Evolutionary conservation across 169 alveolate genomes (phyloP).

Genomic region (Plasmodium sp.): DNA sequence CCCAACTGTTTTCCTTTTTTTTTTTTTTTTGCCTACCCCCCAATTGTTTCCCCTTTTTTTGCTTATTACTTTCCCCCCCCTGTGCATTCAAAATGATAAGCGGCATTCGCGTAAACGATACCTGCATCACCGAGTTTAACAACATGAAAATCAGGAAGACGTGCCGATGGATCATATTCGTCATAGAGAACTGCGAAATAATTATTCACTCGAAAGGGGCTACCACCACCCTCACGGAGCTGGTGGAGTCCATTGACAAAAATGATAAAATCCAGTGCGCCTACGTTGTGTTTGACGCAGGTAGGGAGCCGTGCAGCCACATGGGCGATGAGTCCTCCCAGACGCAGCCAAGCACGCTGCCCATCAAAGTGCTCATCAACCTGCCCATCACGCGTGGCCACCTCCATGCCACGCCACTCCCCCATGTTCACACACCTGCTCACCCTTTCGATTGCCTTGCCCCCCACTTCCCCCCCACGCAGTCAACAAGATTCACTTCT

Average conservation of each 20-base stretch:
- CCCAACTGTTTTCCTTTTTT: background rate
- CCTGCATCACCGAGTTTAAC: constrained; percentile 79
- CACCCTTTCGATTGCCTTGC: background rate
- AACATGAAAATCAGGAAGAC: constrained; percentile 82
- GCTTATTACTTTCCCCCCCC: background rate
- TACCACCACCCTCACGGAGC: constrained; percentile 23
- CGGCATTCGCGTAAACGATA: constrained; percentile 84
- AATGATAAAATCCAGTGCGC: constrained; percentile 81
- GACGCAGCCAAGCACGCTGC: background rate
- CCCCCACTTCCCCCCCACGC: background rate
- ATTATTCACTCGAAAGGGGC: constrained; percentile 68
- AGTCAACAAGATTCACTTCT: constrained; percentile 83
- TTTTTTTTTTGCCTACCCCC: background rate
- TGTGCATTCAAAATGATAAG: constrained; percentile 80
- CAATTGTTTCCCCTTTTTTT: background rate
- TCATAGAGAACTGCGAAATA: constrained; percentile 75
- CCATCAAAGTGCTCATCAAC: background rate
- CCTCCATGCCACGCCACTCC: background rate
- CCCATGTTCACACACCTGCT: background rate
- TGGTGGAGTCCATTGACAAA: constrained; percentile 58
- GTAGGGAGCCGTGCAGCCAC: constrained; percentile 8
- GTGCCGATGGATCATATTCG: constrained; percentile 80
- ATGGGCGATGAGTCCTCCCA: background rate
- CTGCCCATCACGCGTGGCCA: background rate
- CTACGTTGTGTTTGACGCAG: constrained; percentile 85